These are phyloP conservation scores for Epichloe brachyelytri DNA, from an alignment of 2,329 filamentous ascomycete species.

Conservation along the genomic window DNA sequence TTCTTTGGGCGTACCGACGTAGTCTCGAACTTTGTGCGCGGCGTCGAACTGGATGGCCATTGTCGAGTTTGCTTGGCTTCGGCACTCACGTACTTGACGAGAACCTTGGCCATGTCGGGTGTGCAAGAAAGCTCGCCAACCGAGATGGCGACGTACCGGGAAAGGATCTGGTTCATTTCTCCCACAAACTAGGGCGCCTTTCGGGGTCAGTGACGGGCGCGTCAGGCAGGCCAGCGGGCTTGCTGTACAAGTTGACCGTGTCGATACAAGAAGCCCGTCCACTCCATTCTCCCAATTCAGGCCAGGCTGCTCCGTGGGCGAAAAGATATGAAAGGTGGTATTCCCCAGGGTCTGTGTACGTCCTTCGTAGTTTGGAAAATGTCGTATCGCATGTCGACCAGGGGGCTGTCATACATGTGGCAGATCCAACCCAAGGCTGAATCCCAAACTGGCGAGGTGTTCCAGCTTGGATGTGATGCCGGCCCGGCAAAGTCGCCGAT, in stretches of 20 bases:
- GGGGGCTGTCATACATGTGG: constrained; percentile 30
- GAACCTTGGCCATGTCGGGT: constrained; percentile 41
- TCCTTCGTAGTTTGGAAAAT: too few species aligned
- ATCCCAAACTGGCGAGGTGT: too few species aligned
- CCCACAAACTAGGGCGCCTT: constrained; percentile 41
- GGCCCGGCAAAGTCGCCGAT: constrained; percentile 51
- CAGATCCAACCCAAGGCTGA: constrained; percentile 29
- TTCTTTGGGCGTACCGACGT: constrained; percentile 15
- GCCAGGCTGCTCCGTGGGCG: constrained; percentile 60
- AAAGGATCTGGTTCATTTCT: constrained; percentile 51
- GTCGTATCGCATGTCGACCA: too few species aligned
- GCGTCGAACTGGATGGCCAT: constrained; percentile 58
- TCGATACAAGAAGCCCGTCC: constrained; percentile 64
- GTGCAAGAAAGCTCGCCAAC: constrained; percentile 58
- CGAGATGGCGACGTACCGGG: constrained; percentile 52
- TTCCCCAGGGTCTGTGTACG: too few species aligned
- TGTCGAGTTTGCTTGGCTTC: constrained; percentile 47
- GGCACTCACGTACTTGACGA: constrained; percentile 43
- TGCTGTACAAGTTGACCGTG: constrained; percentile 61
- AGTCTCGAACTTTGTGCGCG: constrained; percentile 40
- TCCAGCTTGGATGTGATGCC: constrained; percentile 26
- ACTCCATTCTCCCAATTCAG: constrained; percentile 80
- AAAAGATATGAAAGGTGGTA: constrained; percentile 57
- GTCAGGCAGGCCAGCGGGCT: constrained; percentile 44
- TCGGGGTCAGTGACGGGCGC: constrained; percentile 38